Conservation (phyloP, 306 rosid species). For the Acacia acuminata region DNA sequence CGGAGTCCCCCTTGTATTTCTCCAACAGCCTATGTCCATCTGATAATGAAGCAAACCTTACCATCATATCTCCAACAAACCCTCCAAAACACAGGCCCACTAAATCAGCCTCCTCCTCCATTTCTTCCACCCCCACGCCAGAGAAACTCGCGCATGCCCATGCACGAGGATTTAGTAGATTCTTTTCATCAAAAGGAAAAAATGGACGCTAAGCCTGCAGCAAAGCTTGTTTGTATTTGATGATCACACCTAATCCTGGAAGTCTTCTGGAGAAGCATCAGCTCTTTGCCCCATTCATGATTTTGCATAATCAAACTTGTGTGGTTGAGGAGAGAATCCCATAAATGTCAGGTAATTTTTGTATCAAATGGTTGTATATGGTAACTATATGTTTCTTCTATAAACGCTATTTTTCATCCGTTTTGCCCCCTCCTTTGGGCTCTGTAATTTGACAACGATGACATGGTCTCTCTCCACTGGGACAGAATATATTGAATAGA, state of each 20-base stretch:
- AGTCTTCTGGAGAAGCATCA: conserved; percentile 22
- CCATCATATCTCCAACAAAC: conserved; percentile 53
- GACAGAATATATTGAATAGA: conserved; percentile 51
- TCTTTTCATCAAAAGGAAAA: conserved; percentile 91
- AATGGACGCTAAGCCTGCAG: conserved; percentile 57
- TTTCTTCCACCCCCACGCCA: conserved; percentile 79
- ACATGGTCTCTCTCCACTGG: conserved; percentile 14
- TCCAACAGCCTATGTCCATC: conserved; percentile 57
- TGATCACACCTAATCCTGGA: conserved; percentile 5
- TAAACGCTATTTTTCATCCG: conserved; percentile 2
- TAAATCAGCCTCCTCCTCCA: conserved; percentile 72
- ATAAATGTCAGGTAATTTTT: conserved; percentile 48
- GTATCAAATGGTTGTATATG: conserved; percentile 84
- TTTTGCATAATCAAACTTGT: conserved; percentile 25
- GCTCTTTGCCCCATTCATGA: conserved; percentile 28
- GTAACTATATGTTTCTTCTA: conserved; percentile 62
- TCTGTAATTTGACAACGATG: conserved; percentile 52
- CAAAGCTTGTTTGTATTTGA: conserved; percentile 31
- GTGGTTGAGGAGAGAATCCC: conserved; percentile 38
- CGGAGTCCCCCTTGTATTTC: conserved; percentile 65
- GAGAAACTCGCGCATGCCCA: conserved; percentile 79
- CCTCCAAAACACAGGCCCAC: conserved; percentile 61
- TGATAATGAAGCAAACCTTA: conserved; percentile 56
- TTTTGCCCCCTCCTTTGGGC: not conserved
- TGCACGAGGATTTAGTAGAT: conserved; percentile 79